phyloP scores from a whole-genome alignment of 305 asterid genomes.

The Solanum aculeatissimum region DNA sequence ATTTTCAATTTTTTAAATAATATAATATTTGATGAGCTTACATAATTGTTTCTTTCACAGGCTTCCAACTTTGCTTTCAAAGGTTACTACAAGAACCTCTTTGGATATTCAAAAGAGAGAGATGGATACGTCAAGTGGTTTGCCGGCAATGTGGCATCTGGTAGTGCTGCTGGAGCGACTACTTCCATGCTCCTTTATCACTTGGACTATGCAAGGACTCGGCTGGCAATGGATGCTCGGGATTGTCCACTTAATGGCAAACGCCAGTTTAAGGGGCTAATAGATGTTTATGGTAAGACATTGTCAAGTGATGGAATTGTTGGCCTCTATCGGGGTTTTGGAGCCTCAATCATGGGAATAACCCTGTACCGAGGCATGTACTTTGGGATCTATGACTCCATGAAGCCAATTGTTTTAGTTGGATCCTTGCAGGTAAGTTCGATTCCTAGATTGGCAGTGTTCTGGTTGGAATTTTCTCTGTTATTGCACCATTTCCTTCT shows the following conservation, averaged over 20 bases:
- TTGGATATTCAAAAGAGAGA: slow-evolving; percentile 73
- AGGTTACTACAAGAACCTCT: slow-evolving; percentile 62
- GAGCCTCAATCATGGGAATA: slow-evolving; percentile 68
- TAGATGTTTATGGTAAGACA: slow-evolving; percentile 73
- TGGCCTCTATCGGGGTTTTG: slow-evolving; percentile 87
- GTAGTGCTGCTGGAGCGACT: slow-evolving; percentile 99
- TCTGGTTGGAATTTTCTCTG: not conserved
- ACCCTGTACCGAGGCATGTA: slow-evolving; percentile 92
- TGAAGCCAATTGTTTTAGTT: slow-evolving; percentile 75
- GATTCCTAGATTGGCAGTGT: not conserved
- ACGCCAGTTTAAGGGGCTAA: slow-evolving; percentile 60
- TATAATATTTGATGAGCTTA: not conserved
- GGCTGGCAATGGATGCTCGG: slow-evolving; percentile 63
- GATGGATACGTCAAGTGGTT: slow-evolving; percentile 85
- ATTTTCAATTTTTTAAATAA: not conserved
- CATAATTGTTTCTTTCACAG: slow-evolving; percentile 21
- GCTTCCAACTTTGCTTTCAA: slow-evolving; percentile 92
- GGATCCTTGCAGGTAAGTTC: slow-evolving; percentile 53
- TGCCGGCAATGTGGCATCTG: slow-evolving; percentile 95
- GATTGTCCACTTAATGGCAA: slow-evolving; percentile 34
- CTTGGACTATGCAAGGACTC: slow-evolving; percentile 88
- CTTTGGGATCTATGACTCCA: slow-evolving; percentile 79
- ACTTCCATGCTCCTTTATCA: slow-evolving; percentile 86
- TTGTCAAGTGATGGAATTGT: slow-evolving; percentile 61
- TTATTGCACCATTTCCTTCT: not conserved